Conservation (phyloP, 495 filamentous ascomycete genomes). For the Aspergillus sclerotioniger region DNA sequence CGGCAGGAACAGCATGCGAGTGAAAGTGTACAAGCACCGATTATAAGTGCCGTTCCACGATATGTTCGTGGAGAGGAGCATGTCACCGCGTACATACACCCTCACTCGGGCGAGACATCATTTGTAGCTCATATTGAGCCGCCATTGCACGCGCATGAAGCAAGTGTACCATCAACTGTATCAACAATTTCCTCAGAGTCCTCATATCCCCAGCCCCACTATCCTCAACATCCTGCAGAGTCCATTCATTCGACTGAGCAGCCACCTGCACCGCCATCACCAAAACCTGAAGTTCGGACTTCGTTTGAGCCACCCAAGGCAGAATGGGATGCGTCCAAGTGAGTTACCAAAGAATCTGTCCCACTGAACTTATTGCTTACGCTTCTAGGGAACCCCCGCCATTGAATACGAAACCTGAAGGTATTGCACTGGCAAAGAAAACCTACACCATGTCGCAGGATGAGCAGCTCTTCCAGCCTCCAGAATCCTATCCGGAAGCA, state of each 20-base stretch:
- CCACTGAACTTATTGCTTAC: constrained; percentile 20
- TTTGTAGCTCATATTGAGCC: constrained; percentile 12
- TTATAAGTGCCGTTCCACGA: constrained; percentile 41
- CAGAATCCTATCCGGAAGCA: constrained; percentile 72
- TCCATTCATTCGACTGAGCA: constrained; percentile 26
- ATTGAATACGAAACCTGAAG: constrained; percentile 70
- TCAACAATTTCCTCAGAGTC: constrained; percentile 6
- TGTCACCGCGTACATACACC: constrained; percentile 34
- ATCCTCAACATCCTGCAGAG: constrained; percentile 34
- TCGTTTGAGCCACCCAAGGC: constrained; percentile 51
- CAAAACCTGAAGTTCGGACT: constrained; percentile 32
- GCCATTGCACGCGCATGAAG: constrained; percentile 8
- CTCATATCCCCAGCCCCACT: constrained; percentile 11
- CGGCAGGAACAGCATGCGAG: constrained; percentile 8
- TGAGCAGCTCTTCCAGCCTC: constrained; percentile 67
- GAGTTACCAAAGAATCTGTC: constrained; percentile 20
- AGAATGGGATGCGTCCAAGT: constrained; percentile 70
- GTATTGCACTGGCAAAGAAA: constrained; percentile 66
- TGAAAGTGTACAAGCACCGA: constrained; percentile 16
- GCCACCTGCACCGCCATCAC: constrained; percentile 36
- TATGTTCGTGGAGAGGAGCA: constrained; percentile 49
- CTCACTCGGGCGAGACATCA: constrained; percentile 14
- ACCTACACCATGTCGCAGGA: constrained; percentile 77
- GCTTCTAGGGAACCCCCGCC: constrained; percentile 68
- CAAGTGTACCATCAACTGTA: constrained; percentile 2